phyloP scores from a whole-genome alignment of 495 filamentous ascomycete genomes.

The Talaromyces thailandensis region DNA sequence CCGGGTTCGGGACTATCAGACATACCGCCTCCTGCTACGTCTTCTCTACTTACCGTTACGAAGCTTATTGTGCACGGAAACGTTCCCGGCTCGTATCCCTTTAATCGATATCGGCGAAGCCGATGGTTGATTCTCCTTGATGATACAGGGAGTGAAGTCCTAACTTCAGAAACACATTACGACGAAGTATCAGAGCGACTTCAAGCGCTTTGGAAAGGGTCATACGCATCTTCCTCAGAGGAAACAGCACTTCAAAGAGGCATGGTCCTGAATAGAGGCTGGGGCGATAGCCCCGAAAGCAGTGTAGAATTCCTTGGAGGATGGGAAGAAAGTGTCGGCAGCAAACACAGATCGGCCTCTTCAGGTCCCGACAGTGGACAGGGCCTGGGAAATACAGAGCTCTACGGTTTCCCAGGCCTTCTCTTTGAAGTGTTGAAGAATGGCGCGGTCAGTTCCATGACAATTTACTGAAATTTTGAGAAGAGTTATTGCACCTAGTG shows the following conservation, averaged over 20 bases:
- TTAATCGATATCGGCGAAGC: constrained; percentile 86
- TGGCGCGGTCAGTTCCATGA: constrained; percentile 77
- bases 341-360: constrained; percentile 27
- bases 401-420: constrained; percentile 90
- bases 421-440: constrained; percentile 96
- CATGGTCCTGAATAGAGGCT: constrained; percentile 84
- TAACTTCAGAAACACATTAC: constrained; percentile 74
- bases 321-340: constrained; percentile 67
- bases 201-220: constrained; percentile 60
- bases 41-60: constrained; percentile 65
- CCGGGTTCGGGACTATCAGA: constrained; percentile 33
- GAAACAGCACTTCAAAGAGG: constrained; percentile 57
- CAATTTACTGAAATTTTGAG: constrained; percentile 56
- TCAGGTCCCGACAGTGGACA: constrained; percentile 44
- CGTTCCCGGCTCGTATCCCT: constrained; percentile 89
- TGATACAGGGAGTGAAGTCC: constrained; percentile 11
- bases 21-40: constrained; percentile 26
- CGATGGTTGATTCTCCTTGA: constrained; percentile 70
- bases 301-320: constrained; percentile 83
- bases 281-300: constrained; percentile 85
- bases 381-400: constrained; percentile 63
- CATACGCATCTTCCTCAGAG: constrained; percentile 51
- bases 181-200: constrained; percentile 57
- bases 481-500: background rate
- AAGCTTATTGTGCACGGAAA: constrained; percentile 91